These are phyloP conservation scores for Pseudocercospora eumusae DNA, from an alignment of 2,329 filamentous ascomycete species.

Conservation along the genomic window DNA sequence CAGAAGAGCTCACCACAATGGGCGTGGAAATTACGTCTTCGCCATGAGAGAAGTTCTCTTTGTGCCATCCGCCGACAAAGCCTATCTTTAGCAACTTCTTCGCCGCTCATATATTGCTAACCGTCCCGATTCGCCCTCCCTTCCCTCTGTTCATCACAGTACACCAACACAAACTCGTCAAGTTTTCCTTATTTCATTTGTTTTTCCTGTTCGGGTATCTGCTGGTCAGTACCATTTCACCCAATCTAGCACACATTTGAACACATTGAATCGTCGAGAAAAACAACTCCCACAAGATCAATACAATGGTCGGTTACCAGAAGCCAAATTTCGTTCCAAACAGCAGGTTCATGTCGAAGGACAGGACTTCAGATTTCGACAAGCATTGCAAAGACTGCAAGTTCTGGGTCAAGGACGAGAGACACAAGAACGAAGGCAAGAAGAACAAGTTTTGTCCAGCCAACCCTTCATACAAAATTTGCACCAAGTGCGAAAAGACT, in stretches of 20 bases:
- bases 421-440: not conserved
- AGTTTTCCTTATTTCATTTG: conserved; percentile 16
- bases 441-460: not conserved
- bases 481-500: not conserved
- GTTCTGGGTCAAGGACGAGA: not conserved
- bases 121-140: not conserved
- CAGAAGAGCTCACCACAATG: not conserved
- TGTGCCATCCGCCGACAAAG: conserved; percentile 11
- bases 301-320: not conserved
- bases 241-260: not conserved
- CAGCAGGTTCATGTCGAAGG: not conserved
- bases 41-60: conserved; percentile 1
- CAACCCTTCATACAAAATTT: not conserved
- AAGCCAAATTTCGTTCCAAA: not conserved
- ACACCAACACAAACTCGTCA: conserved; percentile 6
- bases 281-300: not conserved
- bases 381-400: not conserved
- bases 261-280: not conserved
- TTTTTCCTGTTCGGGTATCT: conserved; percentile 15
- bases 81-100: conserved; percentile 13
- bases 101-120: conserved; percentile 1
- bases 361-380: not conserved
- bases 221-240: conserved; percentile 16
- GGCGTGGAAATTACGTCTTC: not conserved
- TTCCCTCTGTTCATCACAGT: conserved; percentile 7